These are phyloP conservation scores for Staphylotrichum longicolle DNA, from an alignment of 495 filamentous ascomycete species.

Conservation along the genomic window DNA sequence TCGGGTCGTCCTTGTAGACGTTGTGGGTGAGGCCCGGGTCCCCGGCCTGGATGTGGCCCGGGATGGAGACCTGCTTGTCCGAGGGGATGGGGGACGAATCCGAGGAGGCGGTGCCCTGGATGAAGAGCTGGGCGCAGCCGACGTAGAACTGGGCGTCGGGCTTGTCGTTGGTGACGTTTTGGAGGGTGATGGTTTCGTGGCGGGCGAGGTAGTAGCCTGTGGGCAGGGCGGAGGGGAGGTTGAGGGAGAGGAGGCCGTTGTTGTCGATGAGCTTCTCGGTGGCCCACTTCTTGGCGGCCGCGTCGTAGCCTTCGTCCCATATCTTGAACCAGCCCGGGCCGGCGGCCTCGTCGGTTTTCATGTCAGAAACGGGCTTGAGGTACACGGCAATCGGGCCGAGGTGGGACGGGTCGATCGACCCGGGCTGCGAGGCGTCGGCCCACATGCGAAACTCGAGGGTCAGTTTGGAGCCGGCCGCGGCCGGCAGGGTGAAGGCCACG, in stretches of 20 bases:
- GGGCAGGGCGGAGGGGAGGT: conserved; percentile 58
- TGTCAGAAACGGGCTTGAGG: conserved; percentile 59
- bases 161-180: conserved; percentile 52
- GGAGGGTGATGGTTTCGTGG: conserved; percentile 66
- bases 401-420: conserved; percentile 59
- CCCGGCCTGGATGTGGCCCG: conserved; percentile 55
- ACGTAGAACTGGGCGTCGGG: conserved; percentile 64
- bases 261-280: conserved; percentile 63
- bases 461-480: conserved; percentile 52
- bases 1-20: conserved; percentile 48
- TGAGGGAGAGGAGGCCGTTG: conserved; percentile 60
- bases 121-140: conserved; percentile 68
- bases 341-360: conserved; percentile 38
- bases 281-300: conserved; percentile 56
- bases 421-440: conserved; percentile 55
- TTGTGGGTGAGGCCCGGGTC: conserved; percentile 60
- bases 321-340: conserved; percentile 83
- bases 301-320: conserved; percentile 63
- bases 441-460: conserved; percentile 63
- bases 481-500: conserved; percentile 58
- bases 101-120: conserved; percentile 46
- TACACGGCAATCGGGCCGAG: conserved; percentile 72
- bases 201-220: conserved; percentile 67
- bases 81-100: conserved; percentile 35
- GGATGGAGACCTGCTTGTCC: conserved; percentile 56